Percentiles rank a stretch among this genome's conserved stretches.
Evolutionary conservation across 129 eudicot genomes (phyloP).

Genomic region (Deinandra increscens): DNA sequence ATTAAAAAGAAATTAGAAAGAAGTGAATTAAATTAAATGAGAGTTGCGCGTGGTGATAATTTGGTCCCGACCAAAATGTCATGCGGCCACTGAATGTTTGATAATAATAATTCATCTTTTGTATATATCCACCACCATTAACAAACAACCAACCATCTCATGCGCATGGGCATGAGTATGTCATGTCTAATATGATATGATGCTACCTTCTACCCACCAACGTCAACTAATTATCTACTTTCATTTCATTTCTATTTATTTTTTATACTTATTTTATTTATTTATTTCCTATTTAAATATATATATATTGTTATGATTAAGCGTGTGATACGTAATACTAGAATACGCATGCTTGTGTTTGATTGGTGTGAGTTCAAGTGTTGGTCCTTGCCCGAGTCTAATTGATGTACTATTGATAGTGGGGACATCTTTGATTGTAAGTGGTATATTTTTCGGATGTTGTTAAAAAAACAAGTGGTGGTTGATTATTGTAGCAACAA

Average conservation of each 20-base stretch:
- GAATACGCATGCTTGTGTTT: background rate
- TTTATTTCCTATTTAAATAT: background rate
- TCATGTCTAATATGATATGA: no score
- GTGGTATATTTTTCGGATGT: no score
- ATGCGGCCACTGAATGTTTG: conserved; percentile 36
- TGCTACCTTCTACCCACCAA: conserved; percentile 31
- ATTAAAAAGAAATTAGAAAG: background rate
- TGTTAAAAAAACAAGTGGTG: no score
- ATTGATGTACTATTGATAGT: no score
- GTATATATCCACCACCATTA: conserved; percentile 20
- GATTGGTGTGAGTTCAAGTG: no score
- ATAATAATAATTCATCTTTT: conserved; percentile 22
- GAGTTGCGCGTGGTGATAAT: conserved; percentile 32
- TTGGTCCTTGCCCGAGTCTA: no score
- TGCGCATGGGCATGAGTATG: conserved; percentile 34
- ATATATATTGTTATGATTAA: background rate
- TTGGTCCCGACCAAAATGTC: conserved; percentile 39
- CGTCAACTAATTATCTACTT: conserved; percentile 30
- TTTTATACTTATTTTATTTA: background rate
- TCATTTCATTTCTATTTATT: background rate
- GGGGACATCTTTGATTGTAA: no score
- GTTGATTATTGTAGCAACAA: no score
- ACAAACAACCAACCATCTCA: conserved; percentile 17
- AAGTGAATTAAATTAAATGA: no score
- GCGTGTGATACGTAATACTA: background rate